phyloP scores from a whole-genome alignment of 1,284 basidiomycete genomes.

The Sanghuangporus sanghuang region DNA sequence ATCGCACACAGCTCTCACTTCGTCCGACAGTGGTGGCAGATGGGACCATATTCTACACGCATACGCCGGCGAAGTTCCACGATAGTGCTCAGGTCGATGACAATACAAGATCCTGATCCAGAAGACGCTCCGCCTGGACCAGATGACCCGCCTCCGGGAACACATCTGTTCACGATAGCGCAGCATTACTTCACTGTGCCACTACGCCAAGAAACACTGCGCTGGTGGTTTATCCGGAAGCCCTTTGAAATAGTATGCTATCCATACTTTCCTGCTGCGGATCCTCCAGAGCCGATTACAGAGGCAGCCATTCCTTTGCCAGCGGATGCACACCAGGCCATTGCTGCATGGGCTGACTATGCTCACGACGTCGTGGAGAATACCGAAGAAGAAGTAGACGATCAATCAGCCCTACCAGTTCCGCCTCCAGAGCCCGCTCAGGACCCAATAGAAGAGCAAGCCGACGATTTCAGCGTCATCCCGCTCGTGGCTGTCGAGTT shows the following conservation, averaged over 20 bases:
- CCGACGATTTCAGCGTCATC: slow-evolving; percentile 43
- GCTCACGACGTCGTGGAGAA: not conserved
- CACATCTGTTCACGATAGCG: slow-evolving; percentile 49
- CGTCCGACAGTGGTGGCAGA: slow-evolving; percentile 75
- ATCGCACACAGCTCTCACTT: slow-evolving; percentile 54
- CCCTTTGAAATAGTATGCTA: slow-evolving; percentile 65
- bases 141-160: slow-evolving; percentile 13
- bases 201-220: slow-evolving; percentile 19
- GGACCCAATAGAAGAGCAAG: not conserved
- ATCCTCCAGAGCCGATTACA: not conserved
- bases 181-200: slow-evolving; percentile 74
- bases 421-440: not conserved
- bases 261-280: slow-evolving; percentile 3
- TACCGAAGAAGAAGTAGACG: not conserved
- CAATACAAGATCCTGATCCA: slow-evolving; percentile 49
- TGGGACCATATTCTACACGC: slow-evolving; percentile 35
- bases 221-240: slow-evolving; percentile 55
- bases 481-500: slow-evolving; percentile 75
- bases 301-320: not conserved
- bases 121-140: slow-evolving; percentile 28
- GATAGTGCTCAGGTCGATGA: slow-evolving; percentile 58
- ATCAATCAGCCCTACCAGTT: not conserved
- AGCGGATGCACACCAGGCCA: not conserved
- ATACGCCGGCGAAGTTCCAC: slow-evolving; percentile 64
- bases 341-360: not conserved